Conservation (phyloP, 192 early-diverging fungal species). For the Coemansia sp. region DNA sequence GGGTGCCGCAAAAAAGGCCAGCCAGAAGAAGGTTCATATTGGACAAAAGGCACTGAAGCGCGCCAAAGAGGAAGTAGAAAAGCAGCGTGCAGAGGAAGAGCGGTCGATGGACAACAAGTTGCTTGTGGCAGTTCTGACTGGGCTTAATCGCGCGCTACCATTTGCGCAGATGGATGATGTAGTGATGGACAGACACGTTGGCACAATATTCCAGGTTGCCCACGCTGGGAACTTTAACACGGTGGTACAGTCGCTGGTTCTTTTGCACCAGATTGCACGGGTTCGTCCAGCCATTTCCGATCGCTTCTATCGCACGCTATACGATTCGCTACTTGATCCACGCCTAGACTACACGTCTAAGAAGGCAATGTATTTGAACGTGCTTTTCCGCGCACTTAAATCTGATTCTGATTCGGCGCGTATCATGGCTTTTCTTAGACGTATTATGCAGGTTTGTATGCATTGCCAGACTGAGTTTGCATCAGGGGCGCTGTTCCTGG, state of each 20-base stretch:
- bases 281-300: slow-evolving; percentile 62
- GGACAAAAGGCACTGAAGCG: slow-evolving; percentile 49
- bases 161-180: slow-evolving; percentile 80
- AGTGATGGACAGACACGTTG: slow-evolving; percentile 77
- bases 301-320: slow-evolving; percentile 89
- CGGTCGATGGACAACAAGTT: slow-evolving; percentile 66
- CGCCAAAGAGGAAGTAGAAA: slow-evolving; percentile 53
- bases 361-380: slow-evolving; percentile 91
- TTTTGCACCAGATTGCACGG: slow-evolving; percentile 70
- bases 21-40: slow-evolving; percentile 35
- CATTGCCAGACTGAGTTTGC: slow-evolving; percentile 79
- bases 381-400: slow-evolving; percentile 82
- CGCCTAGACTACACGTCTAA: slow-evolving; percentile 75
- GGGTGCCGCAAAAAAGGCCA: slow-evolving; percentile 20
- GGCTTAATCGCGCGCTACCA: slow-evolving; percentile 93
- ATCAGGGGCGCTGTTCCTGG: slow-evolving; percentile 79
- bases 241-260: slow-evolving; percentile 86
- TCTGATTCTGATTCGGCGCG: slow-evolving; percentile 67
- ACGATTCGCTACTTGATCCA: slow-evolving; percentile 83
- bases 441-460: slow-evolving; percentile 76
- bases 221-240: slow-evolving; percentile 90
- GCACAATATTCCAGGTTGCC: slow-evolving; percentile 88
- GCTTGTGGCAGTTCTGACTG: slow-evolving; percentile 87
- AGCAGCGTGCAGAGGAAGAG: slow-evolving; percentile 50
- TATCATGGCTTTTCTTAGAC: slow-evolving; percentile 85